Conservation (phyloP, 2,329 filamentous ascomycete genomes). For the Colletotrichum musicola region DNA sequence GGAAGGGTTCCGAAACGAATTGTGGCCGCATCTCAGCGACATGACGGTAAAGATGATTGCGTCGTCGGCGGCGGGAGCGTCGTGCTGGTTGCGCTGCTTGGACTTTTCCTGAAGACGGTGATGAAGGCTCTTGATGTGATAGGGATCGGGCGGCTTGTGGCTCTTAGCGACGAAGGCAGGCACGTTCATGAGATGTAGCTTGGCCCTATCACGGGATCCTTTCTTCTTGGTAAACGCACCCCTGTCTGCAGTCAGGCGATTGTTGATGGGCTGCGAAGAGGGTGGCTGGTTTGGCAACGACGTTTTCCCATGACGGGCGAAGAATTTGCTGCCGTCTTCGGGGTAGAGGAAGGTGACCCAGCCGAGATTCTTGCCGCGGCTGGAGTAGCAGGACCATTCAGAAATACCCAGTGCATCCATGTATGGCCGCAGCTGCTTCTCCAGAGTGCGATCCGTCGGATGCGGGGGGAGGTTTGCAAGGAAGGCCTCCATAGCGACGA, state of each 20-base stretch:
- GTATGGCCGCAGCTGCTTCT: conserved; percentile 53
- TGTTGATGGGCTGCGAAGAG: no score
- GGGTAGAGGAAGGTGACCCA: conserved; percentile 58
- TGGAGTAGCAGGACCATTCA: conserved; percentile 60
- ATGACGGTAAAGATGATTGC: conserved; percentile 40
- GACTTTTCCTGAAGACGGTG: conserved; percentile 48
- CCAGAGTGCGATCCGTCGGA: conserved; percentile 54
- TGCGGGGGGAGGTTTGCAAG: conserved; percentile 57
- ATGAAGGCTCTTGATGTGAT: conserved; percentile 51
- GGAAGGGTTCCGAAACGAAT: conserved; percentile 51
- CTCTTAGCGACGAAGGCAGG: conserved; percentile 50
- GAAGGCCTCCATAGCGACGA: conserved; percentile 59
- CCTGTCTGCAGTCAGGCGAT: no score
- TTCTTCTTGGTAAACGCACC: neutral
- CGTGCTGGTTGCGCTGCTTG: conserved; percentile 39
- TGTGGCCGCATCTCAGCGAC: conserved; percentile 59
- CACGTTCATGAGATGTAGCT: conserved; percentile 47
- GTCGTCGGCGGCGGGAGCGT: conserved; percentile 37
- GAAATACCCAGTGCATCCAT: conserved; percentile 56
- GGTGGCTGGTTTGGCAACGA: conserved; percentile 28
- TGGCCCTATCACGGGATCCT: conserved; percentile 42
- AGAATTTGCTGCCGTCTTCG: conserved; percentile 57
- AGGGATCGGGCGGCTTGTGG: conserved; percentile 50
- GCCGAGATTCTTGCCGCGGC: conserved; percentile 48
- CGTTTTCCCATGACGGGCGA: conserved; percentile 51